Evolutionary conservation across 768 basidiomycete genomes (phyloP).

Genomic region (Punctularia strigosozonata): DNA sequence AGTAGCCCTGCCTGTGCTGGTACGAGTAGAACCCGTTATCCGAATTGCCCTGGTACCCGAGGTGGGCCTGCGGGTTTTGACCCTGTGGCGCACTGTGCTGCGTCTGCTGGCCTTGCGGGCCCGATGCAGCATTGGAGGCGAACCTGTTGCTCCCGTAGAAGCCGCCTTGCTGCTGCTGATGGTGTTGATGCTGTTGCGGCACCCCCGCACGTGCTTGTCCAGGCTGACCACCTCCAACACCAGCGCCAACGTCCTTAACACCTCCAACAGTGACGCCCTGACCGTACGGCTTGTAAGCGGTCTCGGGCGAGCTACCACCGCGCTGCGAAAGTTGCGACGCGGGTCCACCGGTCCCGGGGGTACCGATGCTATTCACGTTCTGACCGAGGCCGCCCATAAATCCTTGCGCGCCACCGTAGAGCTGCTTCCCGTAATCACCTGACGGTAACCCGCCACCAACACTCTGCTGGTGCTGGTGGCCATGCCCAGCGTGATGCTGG

Average conservation of each 20-base stretch:
- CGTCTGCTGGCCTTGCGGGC: conserved; percentile 32
- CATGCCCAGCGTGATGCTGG: conserved; percentile 42
- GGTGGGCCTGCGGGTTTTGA: conserved; percentile 41
- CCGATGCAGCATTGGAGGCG: conserved; percentile 25
- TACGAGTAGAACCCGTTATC: conserved; percentile 61
- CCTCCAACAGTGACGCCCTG: conserved; percentile 27
- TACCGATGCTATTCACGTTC: too few relatives aligned
- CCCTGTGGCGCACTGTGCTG: conserved; percentile 36
- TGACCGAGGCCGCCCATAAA: conserved; percentile 59
- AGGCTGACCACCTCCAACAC: conserved; percentile 27
- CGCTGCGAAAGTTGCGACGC: conserved; percentile 31
- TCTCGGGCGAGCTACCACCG: conserved; percentile 53
- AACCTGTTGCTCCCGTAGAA: conserved; percentile 36
- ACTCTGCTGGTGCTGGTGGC: conserved; percentile 32
- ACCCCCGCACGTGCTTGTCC: conserved; percentile 30
- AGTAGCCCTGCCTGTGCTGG: conserved; percentile 52
- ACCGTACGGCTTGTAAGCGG: conserved; percentile 66
- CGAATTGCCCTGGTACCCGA: conserved; percentile 52
- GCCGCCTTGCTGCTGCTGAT: conserved; percentile 25
- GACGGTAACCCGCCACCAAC: conserved; percentile 25
- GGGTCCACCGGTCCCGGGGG: too few relatives aligned
- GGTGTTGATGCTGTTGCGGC: conserved; percentile 29
- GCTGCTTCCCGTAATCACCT: conserved; percentile 32
- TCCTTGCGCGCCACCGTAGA: conserved; percentile 52
- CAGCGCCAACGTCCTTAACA: conserved; percentile 46